These are phyloP conservation scores for Blastomyces percursus DNA, from an alignment of 2,329 filamentous ascomycete genomes.

Conservation along the genomic window DNA sequence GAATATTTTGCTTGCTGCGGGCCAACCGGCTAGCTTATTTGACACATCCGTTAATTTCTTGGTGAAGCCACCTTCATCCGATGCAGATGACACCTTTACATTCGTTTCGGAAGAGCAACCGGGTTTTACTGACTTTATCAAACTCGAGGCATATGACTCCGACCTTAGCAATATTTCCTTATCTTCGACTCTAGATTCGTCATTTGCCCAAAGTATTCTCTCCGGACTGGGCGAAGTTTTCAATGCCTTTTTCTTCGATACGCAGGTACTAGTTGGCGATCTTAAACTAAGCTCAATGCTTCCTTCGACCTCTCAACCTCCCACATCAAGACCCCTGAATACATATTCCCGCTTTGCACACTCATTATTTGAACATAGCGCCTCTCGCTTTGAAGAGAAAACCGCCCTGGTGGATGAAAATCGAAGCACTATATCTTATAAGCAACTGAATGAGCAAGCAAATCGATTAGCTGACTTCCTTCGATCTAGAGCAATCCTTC, in stretches of 20 bases:
- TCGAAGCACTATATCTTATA: neutral
- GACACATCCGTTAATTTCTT: constrained; percentile 1
- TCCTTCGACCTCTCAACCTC: neutral
- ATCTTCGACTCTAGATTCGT: neutral
- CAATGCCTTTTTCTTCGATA: neutral
- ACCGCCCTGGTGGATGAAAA: neutral
- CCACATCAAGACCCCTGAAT: neutral
- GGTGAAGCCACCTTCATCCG: neutral
- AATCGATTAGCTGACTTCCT: constrained; percentile 6
- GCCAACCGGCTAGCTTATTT: neutral
- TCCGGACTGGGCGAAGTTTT: neutral
- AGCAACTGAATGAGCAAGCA: constrained; percentile 5
- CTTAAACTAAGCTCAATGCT: neutral
- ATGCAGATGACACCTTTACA: neutral
- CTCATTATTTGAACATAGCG: neutral
- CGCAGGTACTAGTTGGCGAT: neutral
- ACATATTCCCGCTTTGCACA: neutral
- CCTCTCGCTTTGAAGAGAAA: neutral
- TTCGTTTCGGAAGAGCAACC: neutral
- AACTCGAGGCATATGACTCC: neutral
- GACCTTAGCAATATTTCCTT: neutral
- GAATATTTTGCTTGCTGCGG: neutral
- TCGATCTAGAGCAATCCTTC: constrained; percentile 19
- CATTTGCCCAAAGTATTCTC: neutral
- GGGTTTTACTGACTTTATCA: neutral